phyloP scores from a whole-genome alignment of 2,329 filamentous ascomycete genomes.

The Botryosphaeria agaves region DNA sequence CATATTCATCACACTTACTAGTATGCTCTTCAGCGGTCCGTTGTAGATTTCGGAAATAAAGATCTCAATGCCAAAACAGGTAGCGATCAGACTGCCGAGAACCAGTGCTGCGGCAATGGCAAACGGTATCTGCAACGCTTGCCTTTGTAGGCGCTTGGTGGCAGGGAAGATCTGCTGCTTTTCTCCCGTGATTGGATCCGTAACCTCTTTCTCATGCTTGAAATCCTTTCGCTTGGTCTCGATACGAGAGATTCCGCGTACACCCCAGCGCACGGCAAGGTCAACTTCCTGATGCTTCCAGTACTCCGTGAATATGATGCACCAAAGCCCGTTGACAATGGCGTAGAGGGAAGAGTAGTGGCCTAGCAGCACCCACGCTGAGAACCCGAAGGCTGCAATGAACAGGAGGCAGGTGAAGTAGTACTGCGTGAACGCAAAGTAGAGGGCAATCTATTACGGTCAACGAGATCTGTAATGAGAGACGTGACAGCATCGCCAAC shows the following conservation, averaged over 20 bases:
- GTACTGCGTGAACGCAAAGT: slow-evolving; percentile 84
- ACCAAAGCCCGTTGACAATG: slow-evolving; percentile 66
- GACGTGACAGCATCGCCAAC: too few relatives aligned
- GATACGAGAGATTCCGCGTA: slow-evolving; percentile 66
- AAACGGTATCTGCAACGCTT: slow-evolving; percentile 73
- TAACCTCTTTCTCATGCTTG: slow-evolving; percentile 55
- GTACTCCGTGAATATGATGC: slow-evolving; percentile 78
- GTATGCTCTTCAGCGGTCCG: slow-evolving; percentile 68
- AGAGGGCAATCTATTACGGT: slow-evolving; percentile 69
- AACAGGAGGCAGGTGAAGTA: slow-evolving; percentile 80
- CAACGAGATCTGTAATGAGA: too few relatives aligned
- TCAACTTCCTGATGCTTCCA: slow-evolving; percentile 92
- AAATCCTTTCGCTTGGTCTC: slow-evolving; percentile 66
- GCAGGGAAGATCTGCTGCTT: slow-evolving; percentile 58
- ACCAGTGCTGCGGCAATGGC: slow-evolving; percentile 53
- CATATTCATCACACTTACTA: slow-evolving; percentile 51
- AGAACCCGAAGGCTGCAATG: slow-evolving; percentile 60
- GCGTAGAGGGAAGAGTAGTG: slow-evolving; percentile 73
- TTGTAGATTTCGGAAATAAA: slow-evolving; percentile 91
- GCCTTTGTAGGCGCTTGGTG: slow-evolving; percentile 55
- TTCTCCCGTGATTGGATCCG: slow-evolving; percentile 72
- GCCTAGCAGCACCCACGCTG: slow-evolving; percentile 66
- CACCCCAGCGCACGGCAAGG: slow-evolving; percentile 73
- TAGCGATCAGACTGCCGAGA: slow-evolving; percentile 67
- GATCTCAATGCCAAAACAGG: slow-evolving; percentile 83